Evolutionary conservation across 441 rosid genomes (phyloP).

Genomic region (Populus hybrid): DNA sequence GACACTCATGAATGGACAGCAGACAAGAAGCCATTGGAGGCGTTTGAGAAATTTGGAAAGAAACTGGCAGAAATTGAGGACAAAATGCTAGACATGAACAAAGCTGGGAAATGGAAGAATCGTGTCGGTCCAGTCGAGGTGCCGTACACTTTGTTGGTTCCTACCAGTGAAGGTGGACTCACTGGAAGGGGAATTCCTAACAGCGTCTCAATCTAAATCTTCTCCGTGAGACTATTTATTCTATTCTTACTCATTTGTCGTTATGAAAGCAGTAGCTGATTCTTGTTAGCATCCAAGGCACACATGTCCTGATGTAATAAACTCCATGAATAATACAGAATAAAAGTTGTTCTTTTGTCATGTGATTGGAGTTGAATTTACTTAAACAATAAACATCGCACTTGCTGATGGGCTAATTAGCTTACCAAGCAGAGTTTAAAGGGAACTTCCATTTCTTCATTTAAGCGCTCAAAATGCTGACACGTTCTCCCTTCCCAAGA

Average conservation of each 20-base stretch:
- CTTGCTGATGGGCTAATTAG: neutral
- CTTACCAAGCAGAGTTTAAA: neutral
- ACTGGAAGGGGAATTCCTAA: neutral
- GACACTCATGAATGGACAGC: slow-evolving; percentile 1
- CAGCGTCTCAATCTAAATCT: neutral
- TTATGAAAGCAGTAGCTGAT: neutral
- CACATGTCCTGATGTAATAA: neutral
- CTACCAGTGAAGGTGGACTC: neutral
- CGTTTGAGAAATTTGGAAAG: slow-evolving; percentile 4
- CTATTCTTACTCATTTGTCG: neutral
- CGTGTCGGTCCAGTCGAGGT: neutral
- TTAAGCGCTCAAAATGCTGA: neutral
- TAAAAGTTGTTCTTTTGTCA: neutral
- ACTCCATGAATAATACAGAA: neutral
- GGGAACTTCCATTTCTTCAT: neutral
- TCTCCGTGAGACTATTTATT: neutral
- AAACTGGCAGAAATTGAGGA: neutral
- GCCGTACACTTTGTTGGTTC: neutral
- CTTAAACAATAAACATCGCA: neutral
- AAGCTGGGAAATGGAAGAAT: neutral
- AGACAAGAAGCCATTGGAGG: neutral
- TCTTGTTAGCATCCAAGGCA: neutral
- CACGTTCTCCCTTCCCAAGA: neutral
- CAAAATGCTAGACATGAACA: neutral
- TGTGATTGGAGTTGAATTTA: neutral